Base-by-base conservation (phyloP, 1,139 yeast genomes). In the Pichia sp. region DNA sequence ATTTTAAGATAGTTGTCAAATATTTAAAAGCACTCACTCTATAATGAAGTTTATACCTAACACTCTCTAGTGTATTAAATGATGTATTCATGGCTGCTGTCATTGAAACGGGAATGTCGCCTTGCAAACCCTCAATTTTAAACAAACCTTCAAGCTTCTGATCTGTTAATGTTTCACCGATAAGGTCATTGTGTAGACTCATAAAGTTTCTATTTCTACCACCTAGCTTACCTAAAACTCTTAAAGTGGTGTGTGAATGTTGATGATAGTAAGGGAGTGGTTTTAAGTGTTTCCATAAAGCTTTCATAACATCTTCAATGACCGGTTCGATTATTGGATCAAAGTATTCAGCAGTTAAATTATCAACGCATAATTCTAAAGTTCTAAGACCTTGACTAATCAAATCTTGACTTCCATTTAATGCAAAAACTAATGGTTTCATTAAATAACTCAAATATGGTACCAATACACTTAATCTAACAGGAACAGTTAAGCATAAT, bases 271-370 rank as follows among this genome's bases (percentile, higher is more conserved):
- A 89, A 0, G 98, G 98, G 39, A 89, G 77, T 1, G 98, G 98
- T 55, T 83, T 83, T 55, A 94, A 69, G 57, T 92, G 95, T 55
- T 80, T 84, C 94, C 97, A 94, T 42, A 94, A 70, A 0, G 97
- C 96, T 29, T 84, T 81, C 88, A 89, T 85, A 2, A 94, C 89
- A 57, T 92, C 97, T 51, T 86, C 94, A 53, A 90, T 80, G 1
- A 89, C 97, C 0, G 98, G 97, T 59, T 89, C 97, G 53, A 94
- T 81, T 63, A 92, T 88, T 1, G 98, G 98, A 60, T 94, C 98
- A 64, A 94, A 89, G 65, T 89, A 94, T 59, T 90, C 96, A 0
- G 97, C 95, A 0, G 97, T 92, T 50, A 94, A 70, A 59, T 94
- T 94, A 61, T 94, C 99, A 26, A 94, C 96, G 61, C 98, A 92